Evolutionary conservation across 352 stramenopile species (phyloP).

Genomic region (Phytopythium vexans): DNA sequence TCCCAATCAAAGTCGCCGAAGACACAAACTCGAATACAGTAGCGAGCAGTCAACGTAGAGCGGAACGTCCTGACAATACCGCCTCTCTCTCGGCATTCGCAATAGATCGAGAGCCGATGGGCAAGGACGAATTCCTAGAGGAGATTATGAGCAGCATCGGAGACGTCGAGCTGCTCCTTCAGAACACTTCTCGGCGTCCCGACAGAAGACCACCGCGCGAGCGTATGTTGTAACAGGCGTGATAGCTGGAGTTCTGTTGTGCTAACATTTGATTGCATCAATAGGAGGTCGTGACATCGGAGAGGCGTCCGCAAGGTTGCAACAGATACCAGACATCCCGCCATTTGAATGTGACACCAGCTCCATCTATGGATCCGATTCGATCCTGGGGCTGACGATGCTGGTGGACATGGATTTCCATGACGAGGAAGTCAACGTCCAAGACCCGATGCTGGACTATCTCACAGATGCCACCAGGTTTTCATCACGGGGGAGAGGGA

Average conservation of each 20-base stretch:
- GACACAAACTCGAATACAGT: too few species aligned
- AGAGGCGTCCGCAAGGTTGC: too few species aligned
- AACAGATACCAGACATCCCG: neutral
- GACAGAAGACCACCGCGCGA: constrained; percentile 3
- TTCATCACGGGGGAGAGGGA: constrained; percentile 6
- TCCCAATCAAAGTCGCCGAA: too few species aligned
- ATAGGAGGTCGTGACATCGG: neutral
- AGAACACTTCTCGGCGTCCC: constrained; percentile 23
- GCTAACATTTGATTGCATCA: neutral
- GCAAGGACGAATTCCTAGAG: constrained; percentile 44
- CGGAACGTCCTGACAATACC: too few species aligned
- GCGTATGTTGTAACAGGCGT: neutral
- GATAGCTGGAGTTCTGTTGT: neutral
- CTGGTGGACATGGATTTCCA: neutral
- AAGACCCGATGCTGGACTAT: constrained; percentile 51
- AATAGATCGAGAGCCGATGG: constrained; percentile 8
- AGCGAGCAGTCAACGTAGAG: too few species aligned
- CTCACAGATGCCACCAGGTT: constrained; percentile 59
- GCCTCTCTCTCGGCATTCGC: too few species aligned
- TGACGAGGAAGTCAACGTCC: constrained; percentile 19
- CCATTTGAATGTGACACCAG: neutral
- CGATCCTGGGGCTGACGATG: neutral
- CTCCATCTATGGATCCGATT: neutral
- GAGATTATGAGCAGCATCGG: constrained; percentile 61
- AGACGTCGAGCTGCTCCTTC: constrained; percentile 54